These are phyloP conservation scores for Carex parvula DNA, from an alignment of 176 grass and related monocot genomes.

Conservation along the genomic window DNA sequence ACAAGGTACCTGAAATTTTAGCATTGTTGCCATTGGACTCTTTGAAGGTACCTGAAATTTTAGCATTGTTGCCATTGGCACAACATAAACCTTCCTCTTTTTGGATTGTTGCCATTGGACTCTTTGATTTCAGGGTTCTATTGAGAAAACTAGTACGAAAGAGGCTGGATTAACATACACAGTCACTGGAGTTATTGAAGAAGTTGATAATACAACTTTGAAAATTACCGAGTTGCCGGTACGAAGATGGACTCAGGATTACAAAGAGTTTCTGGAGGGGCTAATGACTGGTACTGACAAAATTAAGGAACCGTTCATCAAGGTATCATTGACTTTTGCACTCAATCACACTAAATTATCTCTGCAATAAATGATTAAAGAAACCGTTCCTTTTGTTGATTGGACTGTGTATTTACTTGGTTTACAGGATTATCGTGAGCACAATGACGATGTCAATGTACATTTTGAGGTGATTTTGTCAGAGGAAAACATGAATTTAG, in stretches of 20 bases:
- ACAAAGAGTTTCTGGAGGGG: conserved; percentile 45
- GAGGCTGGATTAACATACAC: conserved; percentile 47
- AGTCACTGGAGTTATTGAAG: conserved; percentile 37
- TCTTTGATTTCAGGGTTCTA: conserved; percentile 34
- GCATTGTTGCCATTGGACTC: too few relatives aligned
- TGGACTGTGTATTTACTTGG: background rate
- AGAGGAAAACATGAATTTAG: conserved; percentile 67
- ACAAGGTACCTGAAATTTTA: background rate
- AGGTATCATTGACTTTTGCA: conserved; percentile 15
- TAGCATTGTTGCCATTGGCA: too few relatives aligned
- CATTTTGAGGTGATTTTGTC: conserved; percentile 51
- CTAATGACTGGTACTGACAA: conserved; percentile 45
- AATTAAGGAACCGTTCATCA: conserved; percentile 54
- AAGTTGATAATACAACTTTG: conserved; percentile 37
- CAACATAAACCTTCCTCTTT: too few relatives aligned
- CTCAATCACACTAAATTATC: background rate
- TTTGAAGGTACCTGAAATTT: too few relatives aligned
- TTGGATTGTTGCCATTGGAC: background rate
- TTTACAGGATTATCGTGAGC: conserved; percentile 36
- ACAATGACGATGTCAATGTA: conserved; percentile 58
- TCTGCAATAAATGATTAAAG: background rate
- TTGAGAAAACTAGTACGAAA: conserved; percentile 49
- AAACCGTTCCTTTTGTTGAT: background rate
- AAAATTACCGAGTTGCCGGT: conserved; percentile 38
- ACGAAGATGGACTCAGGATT: conserved; percentile 54